These are phyloP conservation scores for Hyphopichia buzzinii DNA, from an alignment of 1,139 yeast genomes.

Conservation along the genomic window DNA sequence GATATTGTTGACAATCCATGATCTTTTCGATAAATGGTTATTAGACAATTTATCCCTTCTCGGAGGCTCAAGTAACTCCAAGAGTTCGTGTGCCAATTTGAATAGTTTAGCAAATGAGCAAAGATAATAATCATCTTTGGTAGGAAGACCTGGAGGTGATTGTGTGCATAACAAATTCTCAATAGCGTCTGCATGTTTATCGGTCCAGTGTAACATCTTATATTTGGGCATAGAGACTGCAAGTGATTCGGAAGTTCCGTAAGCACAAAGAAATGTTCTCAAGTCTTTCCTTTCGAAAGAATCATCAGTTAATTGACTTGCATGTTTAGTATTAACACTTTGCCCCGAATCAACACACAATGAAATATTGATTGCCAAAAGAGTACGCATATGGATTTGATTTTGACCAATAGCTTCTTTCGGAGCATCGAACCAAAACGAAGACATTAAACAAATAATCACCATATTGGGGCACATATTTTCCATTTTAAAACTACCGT, in stretches of 20 bases:
- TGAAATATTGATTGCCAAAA: constrained; percentile 44
- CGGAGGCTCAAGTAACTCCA: constrained; percentile 20
- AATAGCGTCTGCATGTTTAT: constrained; percentile 40
- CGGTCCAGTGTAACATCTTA: constrained; percentile 46
- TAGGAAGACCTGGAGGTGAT: constrained; percentile 22
- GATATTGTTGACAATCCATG: constrained; percentile 12
- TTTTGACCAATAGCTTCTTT: constrained; percentile 49
- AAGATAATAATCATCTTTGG: constrained; percentile 32
- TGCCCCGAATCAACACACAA: constrained; percentile 42
- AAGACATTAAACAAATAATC: constrained; percentile 42
- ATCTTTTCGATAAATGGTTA: neutral
- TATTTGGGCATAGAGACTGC: constrained; percentile 51
- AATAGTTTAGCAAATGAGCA: constrained; percentile 40
- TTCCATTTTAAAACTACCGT: constrained; percentile 41
- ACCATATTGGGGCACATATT: constrained; percentile 42
- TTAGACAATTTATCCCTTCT: neutral
- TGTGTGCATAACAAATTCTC: constrained; percentile 17
- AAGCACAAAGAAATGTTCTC: constrained; percentile 45
- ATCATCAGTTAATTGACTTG: constrained; percentile 15
- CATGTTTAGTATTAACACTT: constrained; percentile 10
- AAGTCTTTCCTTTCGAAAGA: constrained; percentile 38
- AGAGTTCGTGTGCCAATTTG: constrained; percentile 44
- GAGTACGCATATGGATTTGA: constrained; percentile 48
- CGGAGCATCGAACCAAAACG: constrained; percentile 53
- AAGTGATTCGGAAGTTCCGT: constrained; percentile 49